Base-by-base conservation (phyloP, 2,329 filamentous ascomycete genomes). In the Penicillium sp. region DNA sequence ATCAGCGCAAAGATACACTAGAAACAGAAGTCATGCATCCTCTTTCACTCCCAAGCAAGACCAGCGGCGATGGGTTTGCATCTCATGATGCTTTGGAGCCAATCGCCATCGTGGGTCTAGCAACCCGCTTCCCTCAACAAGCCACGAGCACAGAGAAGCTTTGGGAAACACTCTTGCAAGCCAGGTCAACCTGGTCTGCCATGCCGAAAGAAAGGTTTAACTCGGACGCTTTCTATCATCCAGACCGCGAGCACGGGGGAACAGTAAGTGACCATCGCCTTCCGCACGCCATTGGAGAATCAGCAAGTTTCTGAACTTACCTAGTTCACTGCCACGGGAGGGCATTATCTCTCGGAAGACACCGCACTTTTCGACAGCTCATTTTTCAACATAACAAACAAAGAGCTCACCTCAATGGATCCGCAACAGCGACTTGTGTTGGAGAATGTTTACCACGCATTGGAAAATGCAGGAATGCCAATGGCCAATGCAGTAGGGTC, bases 161-260 rank as follows among this genome's bases (percentile, higher is more conserved):
- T 29, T 74, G 71, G 69, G 63, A 72, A 31, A 56, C 71, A 46
- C 57, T 74, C 47, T 52, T 72, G 32, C 56, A 66, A 24, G 66
- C 58, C 13, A 63, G 69, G 11, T 66, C 66, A 7, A 65, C 68
- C 1, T 67, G 59, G 58, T 64, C 72, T 2, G 55, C 66, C 8
- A 71, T 75, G 8, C 75, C 75, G 5, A 55, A 65, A 14, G 67
- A 71, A n/a, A 62, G 74, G 3, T 67, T 73, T 36, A 73, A 71
- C 54, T 51, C 66, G 1, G 63, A 66, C 18, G 71, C 67, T 2
- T 69, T 67, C 55, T 75, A 73, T 58, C 73, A 76, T 55, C 74
- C 74, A 5, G 67, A 74, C 50, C 59, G 65, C 9, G 67, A 72
- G 34, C 66, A 70, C 61, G 66, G 65, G 27, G 70, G 66, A 45